Conservation (phyloP, 306 rosid genomes). For the Rosa chinensis region DNA sequence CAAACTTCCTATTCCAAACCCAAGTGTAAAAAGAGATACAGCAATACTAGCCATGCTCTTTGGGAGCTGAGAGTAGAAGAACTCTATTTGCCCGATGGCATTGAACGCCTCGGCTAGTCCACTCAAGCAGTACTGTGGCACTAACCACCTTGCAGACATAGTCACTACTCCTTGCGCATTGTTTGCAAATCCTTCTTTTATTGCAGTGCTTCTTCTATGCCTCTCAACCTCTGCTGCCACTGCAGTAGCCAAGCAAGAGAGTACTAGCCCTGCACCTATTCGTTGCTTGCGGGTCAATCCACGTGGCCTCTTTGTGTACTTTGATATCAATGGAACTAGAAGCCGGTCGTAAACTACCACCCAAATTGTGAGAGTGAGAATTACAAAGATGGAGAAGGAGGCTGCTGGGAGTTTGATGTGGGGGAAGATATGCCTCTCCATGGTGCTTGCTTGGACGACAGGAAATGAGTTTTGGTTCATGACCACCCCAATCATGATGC, state of each 20-base stretch:
- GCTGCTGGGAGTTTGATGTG: constrained; percentile 63
- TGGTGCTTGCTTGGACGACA: constrained; percentile 58
- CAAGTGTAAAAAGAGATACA: constrained; percentile 44
- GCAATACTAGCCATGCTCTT: constrained; percentile 73
- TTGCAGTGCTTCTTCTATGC: constrained; percentile 44
- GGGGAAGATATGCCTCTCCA: constrained; percentile 58
- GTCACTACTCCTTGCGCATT: constrained; percentile 29
- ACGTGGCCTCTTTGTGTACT: constrained; percentile 26
- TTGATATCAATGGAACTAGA: constrained; percentile 43
- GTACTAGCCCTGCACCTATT: constrained; percentile 54
- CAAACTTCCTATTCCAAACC: constrained; percentile 57
- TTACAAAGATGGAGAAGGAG: constrained; percentile 47
- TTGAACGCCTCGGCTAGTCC: constrained; percentile 77
- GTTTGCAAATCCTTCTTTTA: constrained; percentile 39
- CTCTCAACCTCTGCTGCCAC: constrained; percentile 59
- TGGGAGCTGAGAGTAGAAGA: constrained; percentile 74
- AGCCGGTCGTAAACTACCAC: constrained; percentile 51
- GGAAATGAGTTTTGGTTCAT: constrained; percentile 54
- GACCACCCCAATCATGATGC: constrained; percentile 43
- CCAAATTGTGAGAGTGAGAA: constrained; percentile 42
- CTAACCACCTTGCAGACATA: constrained; percentile 79
- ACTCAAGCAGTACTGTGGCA: constrained; percentile 55
- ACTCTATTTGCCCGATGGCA: constrained; percentile 67
- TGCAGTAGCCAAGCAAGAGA: constrained; percentile 40
- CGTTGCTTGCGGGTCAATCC: constrained; percentile 43